phyloP scores from a whole-genome alignment of 805 yeast species.

The Pichia pseudocactophila region DNA sequence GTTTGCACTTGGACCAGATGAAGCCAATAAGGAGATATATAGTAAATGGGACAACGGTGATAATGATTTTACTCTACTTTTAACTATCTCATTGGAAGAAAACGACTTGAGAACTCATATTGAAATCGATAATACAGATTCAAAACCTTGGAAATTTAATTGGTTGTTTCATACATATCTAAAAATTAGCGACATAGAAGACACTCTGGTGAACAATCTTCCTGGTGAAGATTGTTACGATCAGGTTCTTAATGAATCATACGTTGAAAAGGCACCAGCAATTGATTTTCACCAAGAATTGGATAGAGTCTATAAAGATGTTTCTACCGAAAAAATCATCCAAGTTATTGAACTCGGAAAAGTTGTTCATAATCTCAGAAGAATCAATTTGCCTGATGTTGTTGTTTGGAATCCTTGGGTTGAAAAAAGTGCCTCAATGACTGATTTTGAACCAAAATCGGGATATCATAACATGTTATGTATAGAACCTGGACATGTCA shows the following conservation, averaged over 20 bases:
- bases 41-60: constrained; percentile 45
- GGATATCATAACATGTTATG: constrained; percentile 89
- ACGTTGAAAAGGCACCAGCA: constrained; percentile 68
- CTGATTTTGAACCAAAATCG: constrained; percentile 76
- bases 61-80: constrained; percentile 69
- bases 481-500: constrained; percentile 88
- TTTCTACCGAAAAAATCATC: constrained; percentile 43
- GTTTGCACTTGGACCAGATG: constrained; percentile 84
- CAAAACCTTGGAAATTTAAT: constrained; percentile 67
- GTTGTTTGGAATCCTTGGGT: constrained; percentile 99
- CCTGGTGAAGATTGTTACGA: constrained; percentile 67
- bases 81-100: constrained; percentile 53
- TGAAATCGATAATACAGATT: constrained; percentile 67
- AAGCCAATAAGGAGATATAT: constrained; percentile 53
- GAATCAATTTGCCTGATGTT: constrained; percentile 49
- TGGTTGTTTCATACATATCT: constrained; percentile 93
- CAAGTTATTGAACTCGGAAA: constrained; percentile 66
- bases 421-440: constrained; percentile 72
- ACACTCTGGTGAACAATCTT: constrained; percentile 67
- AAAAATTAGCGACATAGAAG: constrained; percentile 66
- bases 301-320: constrained; percentile 73
- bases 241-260: constrained; percentile 56
- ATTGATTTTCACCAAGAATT: constrained; percentile 66
- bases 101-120: constrained; percentile 58
- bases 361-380: constrained; percentile 57